Conservation (phyloP, 176 grass and related monocot species). For the Zoysia japonica region DNA sequence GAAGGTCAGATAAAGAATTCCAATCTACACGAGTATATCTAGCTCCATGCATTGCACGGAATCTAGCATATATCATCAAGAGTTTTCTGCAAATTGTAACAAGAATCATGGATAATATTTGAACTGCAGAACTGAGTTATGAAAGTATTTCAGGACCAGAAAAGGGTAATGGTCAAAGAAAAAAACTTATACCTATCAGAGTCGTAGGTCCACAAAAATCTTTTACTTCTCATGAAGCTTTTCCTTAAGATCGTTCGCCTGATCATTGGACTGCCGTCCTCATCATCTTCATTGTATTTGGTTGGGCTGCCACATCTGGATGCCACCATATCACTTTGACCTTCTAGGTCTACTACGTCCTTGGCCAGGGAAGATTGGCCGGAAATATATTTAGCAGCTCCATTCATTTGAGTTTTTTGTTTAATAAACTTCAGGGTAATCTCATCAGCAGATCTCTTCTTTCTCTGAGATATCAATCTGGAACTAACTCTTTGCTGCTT, state of each 20-base stretch:
- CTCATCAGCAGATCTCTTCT: slow-evolving; percentile 52
- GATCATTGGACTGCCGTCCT: slow-evolving; percentile 40
- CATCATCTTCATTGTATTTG: slow-evolving; percentile 20
- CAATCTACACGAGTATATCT: slow-evolving; percentile 76
- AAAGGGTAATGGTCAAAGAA: slow-evolving; percentile 16
- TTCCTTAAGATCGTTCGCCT: slow-evolving; percentile 45
- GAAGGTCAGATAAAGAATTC: slow-evolving; percentile 77
- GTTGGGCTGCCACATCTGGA: slow-evolving; percentile 12
- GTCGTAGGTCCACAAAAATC: slow-evolving; percentile 72
- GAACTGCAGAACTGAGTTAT: slow-evolving; percentile 33
- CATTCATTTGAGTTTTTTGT: slow-evolving; percentile 23
- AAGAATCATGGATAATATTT: slow-evolving; percentile 13
- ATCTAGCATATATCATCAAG: slow-evolving; percentile 77
- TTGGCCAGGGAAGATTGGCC: slow-evolving; percentile 25
- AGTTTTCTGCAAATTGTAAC: slow-evolving; percentile 63
- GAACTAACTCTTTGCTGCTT: slow-evolving; percentile 41
- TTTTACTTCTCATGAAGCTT: slow-evolving; percentile 56
- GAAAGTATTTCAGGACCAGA: background rate
- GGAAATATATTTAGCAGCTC: slow-evolving; percentile 33
- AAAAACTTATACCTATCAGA: slow-evolving; percentile 71
- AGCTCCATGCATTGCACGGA: slow-evolving; percentile 69
- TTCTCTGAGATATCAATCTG: slow-evolving; percentile 52
- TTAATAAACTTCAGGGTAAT: slow-evolving; percentile 38
- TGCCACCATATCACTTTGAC: background rate
- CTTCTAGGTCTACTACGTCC: slow-evolving; percentile 24